Percentiles rank a stretch among this genome's conserved stretches.
Conservation (phyloP, 2,329 filamentous ascomycete genomes). For the Scedosporium dehoogii region DNA sequence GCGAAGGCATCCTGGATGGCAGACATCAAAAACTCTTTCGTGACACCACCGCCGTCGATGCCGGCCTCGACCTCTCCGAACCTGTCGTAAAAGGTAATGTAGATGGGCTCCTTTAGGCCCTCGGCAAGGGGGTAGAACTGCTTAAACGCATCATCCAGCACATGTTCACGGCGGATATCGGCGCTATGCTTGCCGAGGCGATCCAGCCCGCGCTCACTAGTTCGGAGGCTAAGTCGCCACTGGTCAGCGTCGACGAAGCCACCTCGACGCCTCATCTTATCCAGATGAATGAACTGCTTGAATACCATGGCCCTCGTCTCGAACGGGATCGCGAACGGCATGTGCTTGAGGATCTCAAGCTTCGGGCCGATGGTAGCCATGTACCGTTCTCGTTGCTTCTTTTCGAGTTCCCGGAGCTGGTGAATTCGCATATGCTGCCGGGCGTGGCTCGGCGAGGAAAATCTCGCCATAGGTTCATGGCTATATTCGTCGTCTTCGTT, state of each 20-base stretch:
- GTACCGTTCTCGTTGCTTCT: slow-evolving; percentile 58
- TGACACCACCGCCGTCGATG: slow-evolving; percentile 94
- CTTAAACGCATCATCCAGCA: slow-evolving; percentile 62
- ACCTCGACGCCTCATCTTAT: slow-evolving; percentile 62
- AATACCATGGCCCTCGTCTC: slow-evolving; percentile 87
- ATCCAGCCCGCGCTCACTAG: neutral
- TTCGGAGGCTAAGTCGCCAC: slow-evolving; percentile 10
- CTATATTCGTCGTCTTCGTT: slow-evolving; percentile 7
- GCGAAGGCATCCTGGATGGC: slow-evolving; percentile 79
- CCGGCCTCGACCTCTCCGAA: slow-evolving; percentile 83
- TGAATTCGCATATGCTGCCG: slow-evolving; percentile 57
- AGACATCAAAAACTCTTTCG: slow-evolving; percentile 90
- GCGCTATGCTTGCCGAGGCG: slow-evolving; percentile 4
- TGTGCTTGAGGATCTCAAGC: slow-evolving; percentile 83
- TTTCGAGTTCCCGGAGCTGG: slow-evolving; percentile 53
- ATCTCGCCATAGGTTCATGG: slow-evolving; percentile 14
- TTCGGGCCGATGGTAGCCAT: slow-evolving; percentile 75
- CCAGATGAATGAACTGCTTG: slow-evolving; percentile 77
- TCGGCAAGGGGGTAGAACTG: slow-evolving; percentile 76
- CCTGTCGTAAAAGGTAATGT: slow-evolving; percentile 91
- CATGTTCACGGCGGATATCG: neutral
- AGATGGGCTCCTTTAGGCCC: slow-evolving; percentile 84
- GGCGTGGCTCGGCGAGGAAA: slow-evolving; percentile 44
- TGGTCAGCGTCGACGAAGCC: slow-evolving; percentile 42
- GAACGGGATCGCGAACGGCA: slow-evolving; percentile 96